A percentile compares a stretch with the other conserved stretches of the same genome.
These are phyloP conservation scores for Umbelopsis vinacea DNA, from an alignment of 192 early-diverging fungal species.

Conservation along the genomic window DNA sequence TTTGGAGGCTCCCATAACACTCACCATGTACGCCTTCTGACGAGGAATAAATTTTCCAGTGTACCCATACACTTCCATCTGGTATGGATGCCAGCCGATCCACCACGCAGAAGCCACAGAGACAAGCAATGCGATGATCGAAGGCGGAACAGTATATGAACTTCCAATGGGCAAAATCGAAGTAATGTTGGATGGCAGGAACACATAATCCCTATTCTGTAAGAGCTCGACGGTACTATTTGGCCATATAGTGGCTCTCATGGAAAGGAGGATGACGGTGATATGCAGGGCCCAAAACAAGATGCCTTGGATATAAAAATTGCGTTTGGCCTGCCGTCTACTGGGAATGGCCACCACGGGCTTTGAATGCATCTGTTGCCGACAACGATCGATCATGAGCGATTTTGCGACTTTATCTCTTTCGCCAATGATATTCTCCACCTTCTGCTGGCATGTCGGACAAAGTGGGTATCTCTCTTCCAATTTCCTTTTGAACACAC, in stretches of 20 bases:
- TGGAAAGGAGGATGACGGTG: not conserved
- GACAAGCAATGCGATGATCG: not conserved
- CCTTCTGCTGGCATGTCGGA: not conserved
- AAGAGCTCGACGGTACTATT: not conserved
- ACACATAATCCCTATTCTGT: no score
- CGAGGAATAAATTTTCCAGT: not conserved
- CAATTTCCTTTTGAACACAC: conserved; percentile 3
- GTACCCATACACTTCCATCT: conserved; percentile 18
- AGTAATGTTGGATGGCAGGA: not conserved
- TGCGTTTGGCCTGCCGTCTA: not conserved
- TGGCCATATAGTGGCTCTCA: not conserved
- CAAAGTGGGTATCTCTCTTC: conserved; percentile 15
- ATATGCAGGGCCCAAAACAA: not conserved
- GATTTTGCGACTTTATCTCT: conserved; percentile 6
- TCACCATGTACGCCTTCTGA: not conserved
- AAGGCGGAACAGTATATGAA: not conserved
- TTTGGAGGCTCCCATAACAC: not conserved
- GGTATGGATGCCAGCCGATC: not conserved
- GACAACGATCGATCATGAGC: conserved; percentile 13
- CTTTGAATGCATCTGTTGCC: conserved; percentile 5
- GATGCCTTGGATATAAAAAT: not conserved
- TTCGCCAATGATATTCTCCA: conserved; percentile 4
- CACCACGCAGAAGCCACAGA: not conserved
- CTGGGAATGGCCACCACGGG: conserved; percentile 1
- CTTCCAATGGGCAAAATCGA: not conserved